These are phyloP conservation scores for Pestalotiopsis sp. DNA, from an alignment of 2,329 filamentous ascomycete species.

Conservation along the genomic window DNA sequence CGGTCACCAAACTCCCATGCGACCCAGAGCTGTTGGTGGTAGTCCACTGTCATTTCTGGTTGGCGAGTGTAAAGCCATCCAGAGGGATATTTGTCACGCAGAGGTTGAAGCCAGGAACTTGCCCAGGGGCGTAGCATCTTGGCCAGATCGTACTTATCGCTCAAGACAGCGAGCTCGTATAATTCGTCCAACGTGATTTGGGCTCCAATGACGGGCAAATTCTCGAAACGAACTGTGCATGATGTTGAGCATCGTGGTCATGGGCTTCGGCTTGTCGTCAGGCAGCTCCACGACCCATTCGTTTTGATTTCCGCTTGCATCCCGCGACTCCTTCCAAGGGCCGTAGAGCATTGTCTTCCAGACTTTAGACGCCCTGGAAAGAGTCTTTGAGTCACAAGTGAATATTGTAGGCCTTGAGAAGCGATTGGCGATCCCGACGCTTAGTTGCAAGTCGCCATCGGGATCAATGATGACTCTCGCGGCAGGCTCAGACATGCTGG, in stretches of 20 bases:
- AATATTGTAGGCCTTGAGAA: conserved; percentile 8
- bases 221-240: conserved; percentile 30
- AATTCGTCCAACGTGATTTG: conserved; percentile 10
- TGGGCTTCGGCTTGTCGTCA: conserved; percentile 31
- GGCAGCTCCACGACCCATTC: conserved; percentile 30
- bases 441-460: too few species aligned
- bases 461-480: too few species aligned
- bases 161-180: conserved; percentile 30
- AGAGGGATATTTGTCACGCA: background rate
- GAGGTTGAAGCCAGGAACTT: background rate
- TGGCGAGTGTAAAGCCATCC: background rate
- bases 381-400: conserved; percentile 25
- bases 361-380: conserved; percentile 26
- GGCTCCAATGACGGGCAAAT: background rate
- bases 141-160: conserved; percentile 34
- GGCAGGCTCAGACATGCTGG: too few species aligned
- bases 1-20: conserved; percentile 1
- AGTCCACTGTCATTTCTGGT: background rate
- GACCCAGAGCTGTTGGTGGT: background rate
- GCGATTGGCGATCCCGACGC: too few species aligned
- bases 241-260: conserved; percentile 33
- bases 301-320: background rate
- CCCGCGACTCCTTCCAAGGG: conserved; percentile 24
- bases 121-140: conserved; percentile 28
- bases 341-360: conserved; percentile 28